Percentiles rank a stretch among this genome's conserved stretches.
Evolutionary conservation across 106 monocot genomes (phyloP).

Genomic region (Dendrobium chrysotoxum): DNA sequence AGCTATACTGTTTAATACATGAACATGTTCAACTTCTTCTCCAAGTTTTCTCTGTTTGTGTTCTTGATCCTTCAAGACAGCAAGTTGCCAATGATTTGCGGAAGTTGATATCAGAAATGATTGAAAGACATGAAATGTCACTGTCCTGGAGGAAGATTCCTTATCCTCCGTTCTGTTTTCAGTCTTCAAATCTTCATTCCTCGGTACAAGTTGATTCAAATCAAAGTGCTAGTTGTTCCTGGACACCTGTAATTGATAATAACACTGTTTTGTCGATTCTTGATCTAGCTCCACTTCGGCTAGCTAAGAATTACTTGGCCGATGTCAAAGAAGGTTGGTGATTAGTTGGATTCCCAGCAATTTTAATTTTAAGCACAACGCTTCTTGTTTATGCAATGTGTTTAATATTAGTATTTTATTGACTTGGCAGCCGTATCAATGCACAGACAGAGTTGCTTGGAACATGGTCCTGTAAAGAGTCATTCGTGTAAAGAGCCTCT

Average conservation of each 20-base stretch:
- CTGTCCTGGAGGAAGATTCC: constrained; percentile 31
- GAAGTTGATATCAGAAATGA: constrained; percentile 66
- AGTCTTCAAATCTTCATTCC: constrained; percentile 33
- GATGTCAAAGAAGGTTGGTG: constrained; percentile 78
- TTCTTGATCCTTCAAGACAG: constrained; percentile 71
- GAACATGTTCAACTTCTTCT: constrained; percentile 95
- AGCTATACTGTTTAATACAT: constrained; percentile 61
- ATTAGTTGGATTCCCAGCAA: constrained; percentile 7
- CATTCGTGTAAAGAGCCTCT: constrained; percentile 58
- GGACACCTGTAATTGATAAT: constrained; percentile 43
- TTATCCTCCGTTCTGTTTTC: constrained; percentile 47
- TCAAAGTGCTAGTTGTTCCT: constrained; percentile 20
- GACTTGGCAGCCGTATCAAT: constrained; percentile 40
- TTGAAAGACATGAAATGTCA: constrained; percentile 49
- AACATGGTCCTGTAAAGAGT: constrained; percentile 29
- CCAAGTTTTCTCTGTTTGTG: constrained; percentile 66
- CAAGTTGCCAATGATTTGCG: constrained; percentile 38
- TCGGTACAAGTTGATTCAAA: constrained; percentile 25
- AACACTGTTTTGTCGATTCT: constrained; percentile 52
- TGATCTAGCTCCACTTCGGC: constrained; percentile 67
- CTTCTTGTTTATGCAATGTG: neutral
- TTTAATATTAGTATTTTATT: constrained; percentile 10
- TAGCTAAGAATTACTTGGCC: constrained; percentile 46
- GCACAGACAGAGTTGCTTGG: constrained; percentile 41
- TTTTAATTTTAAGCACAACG: neutral